Conservation (phyloP, 345 rosid species). For the Salix dunnii region DNA sequence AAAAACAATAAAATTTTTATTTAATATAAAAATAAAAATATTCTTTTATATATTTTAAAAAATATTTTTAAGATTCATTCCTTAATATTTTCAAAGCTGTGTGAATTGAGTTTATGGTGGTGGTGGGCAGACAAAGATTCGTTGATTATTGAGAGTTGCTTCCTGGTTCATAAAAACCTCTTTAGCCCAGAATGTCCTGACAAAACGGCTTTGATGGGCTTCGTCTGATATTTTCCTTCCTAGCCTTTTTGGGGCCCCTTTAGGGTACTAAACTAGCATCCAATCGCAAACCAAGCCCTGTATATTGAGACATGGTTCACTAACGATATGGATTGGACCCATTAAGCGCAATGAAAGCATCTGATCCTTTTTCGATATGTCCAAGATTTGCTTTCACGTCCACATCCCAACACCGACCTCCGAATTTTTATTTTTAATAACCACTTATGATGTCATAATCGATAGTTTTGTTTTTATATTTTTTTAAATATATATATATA, state of each 20-base stretch:
- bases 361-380: background rate
- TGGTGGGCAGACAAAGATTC: background rate
- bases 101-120: too few relatives aligned
- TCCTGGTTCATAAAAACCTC: background rate
- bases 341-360: background rate
- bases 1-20: too few relatives aligned
- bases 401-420: background rate
- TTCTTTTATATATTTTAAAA: too few relatives aligned
- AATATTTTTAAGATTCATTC: too few relatives aligned
- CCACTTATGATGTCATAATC: too few relatives aligned
- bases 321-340: background rate
- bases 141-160: background rate
- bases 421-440: background rate
- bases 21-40: too few relatives aligned
- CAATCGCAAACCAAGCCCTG: background rate
- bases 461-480: too few relatives aligned
- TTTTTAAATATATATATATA: too few relatives aligned
- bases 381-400: background rate
- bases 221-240: background rate
- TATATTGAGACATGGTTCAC: background rate
- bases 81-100: too few relatives aligned
- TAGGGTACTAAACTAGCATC: accelerated
- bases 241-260: background rate
- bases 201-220: background rate
- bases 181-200: background rate